Percentiles rank a stretch among this genome's conserved stretches.
Conservation (phyloP, 805 yeast species). For the Ogataea pini region DNA sequence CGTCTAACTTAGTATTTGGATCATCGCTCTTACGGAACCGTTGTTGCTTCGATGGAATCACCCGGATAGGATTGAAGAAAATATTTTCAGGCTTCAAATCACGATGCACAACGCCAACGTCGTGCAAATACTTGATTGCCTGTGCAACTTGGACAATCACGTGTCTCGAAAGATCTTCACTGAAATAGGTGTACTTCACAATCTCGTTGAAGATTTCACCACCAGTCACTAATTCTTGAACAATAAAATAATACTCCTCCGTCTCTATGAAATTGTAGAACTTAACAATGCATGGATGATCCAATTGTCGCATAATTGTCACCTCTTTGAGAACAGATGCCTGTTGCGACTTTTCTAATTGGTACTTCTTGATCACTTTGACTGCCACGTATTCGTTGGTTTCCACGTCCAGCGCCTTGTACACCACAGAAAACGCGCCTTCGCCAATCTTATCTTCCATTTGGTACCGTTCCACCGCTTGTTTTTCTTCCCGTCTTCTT, state of each 20-base stretch:
- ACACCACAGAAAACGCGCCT: slow-evolving; percentile 61
- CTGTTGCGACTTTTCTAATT: slow-evolving; percentile 60
- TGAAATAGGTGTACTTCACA: slow-evolving; percentile 73
- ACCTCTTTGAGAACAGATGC: slow-evolving; percentile 80
- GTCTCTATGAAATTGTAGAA: slow-evolving; percentile 69
- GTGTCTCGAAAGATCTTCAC: slow-evolving; percentile 72
- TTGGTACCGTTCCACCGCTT: slow-evolving; percentile 39
- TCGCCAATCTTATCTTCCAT: slow-evolving; percentile 54
- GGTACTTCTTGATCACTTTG: slow-evolving; percentile 66
- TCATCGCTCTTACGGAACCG: slow-evolving; percentile 67
- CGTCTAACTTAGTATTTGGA: slow-evolving; percentile 70
- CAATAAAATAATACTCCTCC: slow-evolving; percentile 59
- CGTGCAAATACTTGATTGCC: slow-evolving; percentile 70
- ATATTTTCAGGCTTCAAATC: slow-evolving; percentile 83
- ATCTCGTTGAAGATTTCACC: slow-evolving; percentile 82
- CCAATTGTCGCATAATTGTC: slow-evolving; percentile 65
- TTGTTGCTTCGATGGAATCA: slow-evolving; percentile 40
- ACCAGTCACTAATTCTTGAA: slow-evolving; percentile 73
- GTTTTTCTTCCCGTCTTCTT: slow-evolving; percentile 22
- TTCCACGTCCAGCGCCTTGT: slow-evolving; percentile 44
- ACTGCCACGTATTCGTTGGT: slow-evolving; percentile 49
- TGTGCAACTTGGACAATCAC: slow-evolving; percentile 70
- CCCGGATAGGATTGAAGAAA: slow-evolving; percentile 60
- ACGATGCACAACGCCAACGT: slow-evolving; percentile 77
- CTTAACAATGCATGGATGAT: slow-evolving; percentile 63